Percentiles rank a stretch among this genome's conserved stretches.
These are phyloP conservation scores for Juglanconis sp. DNA, from an alignment of 2,329 filamentous ascomycete genomes.

Conservation along the genomic window DNA sequence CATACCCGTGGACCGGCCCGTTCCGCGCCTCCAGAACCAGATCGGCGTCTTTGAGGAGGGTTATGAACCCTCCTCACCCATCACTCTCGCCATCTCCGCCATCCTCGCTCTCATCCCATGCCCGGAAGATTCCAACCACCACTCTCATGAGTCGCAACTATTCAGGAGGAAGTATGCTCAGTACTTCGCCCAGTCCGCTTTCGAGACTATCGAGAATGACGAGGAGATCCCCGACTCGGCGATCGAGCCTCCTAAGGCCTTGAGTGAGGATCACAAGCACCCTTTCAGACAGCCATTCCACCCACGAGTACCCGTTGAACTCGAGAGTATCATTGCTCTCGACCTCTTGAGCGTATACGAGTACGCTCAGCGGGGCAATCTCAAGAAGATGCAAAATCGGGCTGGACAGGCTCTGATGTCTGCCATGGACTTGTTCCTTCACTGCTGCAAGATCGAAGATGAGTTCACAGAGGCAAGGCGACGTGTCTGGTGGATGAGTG, in stretches of 20 bases:
- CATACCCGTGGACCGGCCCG: constrained; percentile 31
- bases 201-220: constrained; percentile 48
- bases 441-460: constrained; percentile 36
- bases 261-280: constrained; percentile 34
- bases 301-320: constrained; percentile 38
- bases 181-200: constrained; percentile 43
- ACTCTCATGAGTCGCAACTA: constrained; percentile 36
- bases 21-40: constrained; percentile 33
- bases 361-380: constrained; percentile 50
- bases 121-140: constrained; percentile 32
- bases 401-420: constrained; percentile 44
- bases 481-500: constrained; percentile 53
- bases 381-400: constrained; percentile 49
- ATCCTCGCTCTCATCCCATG: constrained; percentile 22
- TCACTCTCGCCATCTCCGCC: constrained; percentile 21
- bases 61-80: constrained; percentile 6
- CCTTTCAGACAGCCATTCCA: constrained; percentile 40
- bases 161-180: constrained; percentile 47
- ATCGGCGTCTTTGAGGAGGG: constrained; percentile 16
- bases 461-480: constrained; percentile 42
- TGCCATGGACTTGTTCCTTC: constrained; percentile 43
- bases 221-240: constrained; percentile 44
- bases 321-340: constrained; percentile 46
- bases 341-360: constrained; percentile 49
- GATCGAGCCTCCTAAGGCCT: constrained; percentile 40